These are phyloP conservation scores for Erodium chrysanthum DNA, from an alignment of 441 rosid genomes.

Conservation along the genomic window DNA sequence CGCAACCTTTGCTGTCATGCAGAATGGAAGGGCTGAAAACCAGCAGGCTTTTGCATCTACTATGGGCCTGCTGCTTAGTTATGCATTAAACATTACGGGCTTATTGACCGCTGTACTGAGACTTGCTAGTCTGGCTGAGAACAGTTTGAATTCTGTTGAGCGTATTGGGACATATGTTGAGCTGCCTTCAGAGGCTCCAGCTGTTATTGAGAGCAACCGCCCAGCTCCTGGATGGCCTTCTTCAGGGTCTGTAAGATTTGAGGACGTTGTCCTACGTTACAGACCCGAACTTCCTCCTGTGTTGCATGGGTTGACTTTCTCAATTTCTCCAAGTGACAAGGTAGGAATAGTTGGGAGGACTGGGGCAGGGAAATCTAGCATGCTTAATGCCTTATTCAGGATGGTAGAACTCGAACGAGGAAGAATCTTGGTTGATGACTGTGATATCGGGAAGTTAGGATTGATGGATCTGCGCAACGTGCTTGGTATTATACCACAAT, in stretches of 20 bases:
- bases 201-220: conserved; percentile 52
- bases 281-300: conserved; percentile 87
- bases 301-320: conserved; percentile 64
- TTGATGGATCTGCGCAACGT: conserved; percentile 72
- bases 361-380: conserved; percentile 93
- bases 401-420: conserved; percentile 84
- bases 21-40: conserved; percentile 66
- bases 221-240: conserved; percentile 96
- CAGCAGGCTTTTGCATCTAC: conserved; percentile 75
- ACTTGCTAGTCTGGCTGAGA: conserved; percentile 85
- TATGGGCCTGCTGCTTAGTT: conserved; percentile 90
- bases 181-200: conserved; percentile 77
- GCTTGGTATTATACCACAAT: conserved; percentile 88
- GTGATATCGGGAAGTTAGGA: conserved; percentile 65
- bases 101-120: conserved; percentile 69
- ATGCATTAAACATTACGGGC: conserved; percentile 70
- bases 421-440: conserved; percentile 64
- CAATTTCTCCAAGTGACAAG: conserved; percentile 65
- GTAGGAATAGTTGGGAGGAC: conserved; percentile 92
- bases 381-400: conserved; percentile 83
- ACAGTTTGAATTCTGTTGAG: conserved; percentile 81
- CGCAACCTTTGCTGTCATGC: conserved; percentile 88
- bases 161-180: conserved; percentile 78
- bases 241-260: conserved; percentile 69
- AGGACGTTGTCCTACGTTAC: conserved; percentile 79